These are phyloP conservation scores for Flaveria ramosissima DNA, from an alignment of 129 eudicot species.

Conservation along the genomic window DNA sequence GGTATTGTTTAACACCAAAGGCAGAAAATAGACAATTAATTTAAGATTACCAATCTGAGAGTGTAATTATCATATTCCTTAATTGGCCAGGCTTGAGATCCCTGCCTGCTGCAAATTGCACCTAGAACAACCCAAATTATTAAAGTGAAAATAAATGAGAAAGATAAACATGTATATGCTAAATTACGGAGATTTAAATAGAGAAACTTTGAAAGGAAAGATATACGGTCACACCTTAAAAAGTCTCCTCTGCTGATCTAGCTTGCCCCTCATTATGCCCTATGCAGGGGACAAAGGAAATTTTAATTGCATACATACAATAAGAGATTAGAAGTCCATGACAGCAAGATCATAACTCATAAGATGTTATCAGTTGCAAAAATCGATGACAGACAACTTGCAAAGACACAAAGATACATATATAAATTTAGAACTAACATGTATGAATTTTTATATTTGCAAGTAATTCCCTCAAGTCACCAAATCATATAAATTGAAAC, in stretches of 20 bases:
- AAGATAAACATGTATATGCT: neutral
- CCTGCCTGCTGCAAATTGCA: constrained; percentile 98
- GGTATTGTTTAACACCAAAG: neutral
- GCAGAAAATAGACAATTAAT: neutral
- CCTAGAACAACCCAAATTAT: constrained; percentile 45
- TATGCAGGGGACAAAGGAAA: constrained; percentile 22
- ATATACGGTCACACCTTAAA: constrained; percentile 63
- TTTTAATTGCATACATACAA: constrained; percentile 1
- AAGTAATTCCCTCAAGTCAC: neutral
- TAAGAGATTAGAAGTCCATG: constrained; percentile 3
- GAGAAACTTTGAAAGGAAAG: constrained; percentile 1
- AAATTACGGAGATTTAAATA: neutral
- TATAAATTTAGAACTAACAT: neutral
- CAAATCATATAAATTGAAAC: neutral
- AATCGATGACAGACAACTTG: neutral
- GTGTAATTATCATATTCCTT: constrained; percentile 68
- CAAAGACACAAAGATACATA: neutral
- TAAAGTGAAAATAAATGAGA: constrained; percentile 8
- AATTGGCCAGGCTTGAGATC: constrained; percentile 88
- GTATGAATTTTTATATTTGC: neutral
- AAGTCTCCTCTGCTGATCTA: constrained; percentile 87
- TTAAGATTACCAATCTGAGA: constrained; percentile 64
- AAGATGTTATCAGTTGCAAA: neutral
- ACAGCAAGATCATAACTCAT: neutral
- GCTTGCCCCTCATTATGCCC: constrained; percentile 92